Base-by-base conservation (phyloP, 78 protist species). In the Bodo saltans region DNA sequence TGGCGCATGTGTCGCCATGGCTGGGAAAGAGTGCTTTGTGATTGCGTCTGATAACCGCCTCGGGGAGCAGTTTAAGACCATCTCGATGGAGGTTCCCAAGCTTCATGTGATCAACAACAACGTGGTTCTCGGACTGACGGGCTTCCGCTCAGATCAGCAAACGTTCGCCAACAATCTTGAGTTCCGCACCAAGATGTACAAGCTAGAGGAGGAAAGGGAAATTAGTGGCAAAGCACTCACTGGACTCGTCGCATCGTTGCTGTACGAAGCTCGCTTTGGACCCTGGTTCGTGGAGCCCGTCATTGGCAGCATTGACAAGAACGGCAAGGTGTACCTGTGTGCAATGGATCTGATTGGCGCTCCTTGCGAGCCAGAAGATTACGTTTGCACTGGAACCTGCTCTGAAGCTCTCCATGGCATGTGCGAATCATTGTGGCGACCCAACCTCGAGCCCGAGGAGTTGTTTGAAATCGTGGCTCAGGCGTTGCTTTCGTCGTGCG, bases 21-120 rank as follows among this genome's bases (percentile, higher is more conserved):
- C 87, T 26, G 99, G 99, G 52, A 93, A 96, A 71, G 86, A 90
- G 84, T 96, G 98, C 79, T 96, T 95, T 1, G 98, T 97, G 28
- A 90, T 97, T 26, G 98, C 97, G 23, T 72, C 91, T 25, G 99
- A 97, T 72, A 25, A 74, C 23, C 91, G 98, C 60, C 86, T 93
- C 52, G 98, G 98, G 40, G 88, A 71, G 34, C 92, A 92, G 84
- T 85, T 53, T 11, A 89, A 85, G 85, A 94, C 97, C 3, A 71
- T 97, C 12, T 71, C 95, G 25, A 86, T 78, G 0, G 88, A 95
- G 80, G 78, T 79, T 74, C 88, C 85, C 42, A 92, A 95, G 73
- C 72, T 92, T 74, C 79, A 76, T 21, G 29, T 29, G 84, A 89
- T 97, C 60, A 91, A 78, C 41, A 86, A 88, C 86, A 79, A 71